Evolutionary conservation across 2,329 filamentous ascomycete species (phyloP), one percentile per base, ranked within the genome.

Genomic region (Penicillium crustosum): DNA sequence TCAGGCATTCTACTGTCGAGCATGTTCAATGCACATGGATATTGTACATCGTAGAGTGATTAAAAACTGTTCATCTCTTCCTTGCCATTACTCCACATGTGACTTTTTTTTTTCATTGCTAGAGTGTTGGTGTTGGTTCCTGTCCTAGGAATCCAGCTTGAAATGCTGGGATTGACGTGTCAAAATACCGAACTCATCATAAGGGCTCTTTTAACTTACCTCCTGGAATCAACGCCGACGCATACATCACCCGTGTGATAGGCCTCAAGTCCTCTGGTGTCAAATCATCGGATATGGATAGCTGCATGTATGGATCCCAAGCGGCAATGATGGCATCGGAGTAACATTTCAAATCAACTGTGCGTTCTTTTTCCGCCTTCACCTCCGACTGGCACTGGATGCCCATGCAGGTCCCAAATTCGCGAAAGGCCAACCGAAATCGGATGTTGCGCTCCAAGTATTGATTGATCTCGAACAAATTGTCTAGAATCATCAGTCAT

Each of bases 201-300:
- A 38, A 13, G 7, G 12, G 6, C 3, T 25, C 5, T 17, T 17
- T 17, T 13, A 27, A 74, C 80, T 79, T 63, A 84, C 82, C 81
- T 63, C 83, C 83, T 5, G 82, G 81, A 49, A 83, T 77, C 61
- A 85, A 62, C 35, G 82, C 82, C 5, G 82, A 75, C 15, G 83
- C 80, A 71, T 83, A 84, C 83, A 86, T 86, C 39, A 82, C 82
- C 23, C 77, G 69, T 5, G 81, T 84, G 41, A 86, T 86, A 0
- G 83, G 82, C 44, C 75, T 71, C 61, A 85, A 64, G 45, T 82
- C 81, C 5, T 76, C 67, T 15, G 77, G 71, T 1, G 76, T 68
- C 21, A 72, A 62, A 17, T 64, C 62, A 23, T 68, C 60, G 3
- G 69, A 64, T 47, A 75, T 66, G 17, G 72, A 67, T 8, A 71